Base-by-base conservation (phyloP, 441 rosid species). In the Melastoma candidum region DNA sequence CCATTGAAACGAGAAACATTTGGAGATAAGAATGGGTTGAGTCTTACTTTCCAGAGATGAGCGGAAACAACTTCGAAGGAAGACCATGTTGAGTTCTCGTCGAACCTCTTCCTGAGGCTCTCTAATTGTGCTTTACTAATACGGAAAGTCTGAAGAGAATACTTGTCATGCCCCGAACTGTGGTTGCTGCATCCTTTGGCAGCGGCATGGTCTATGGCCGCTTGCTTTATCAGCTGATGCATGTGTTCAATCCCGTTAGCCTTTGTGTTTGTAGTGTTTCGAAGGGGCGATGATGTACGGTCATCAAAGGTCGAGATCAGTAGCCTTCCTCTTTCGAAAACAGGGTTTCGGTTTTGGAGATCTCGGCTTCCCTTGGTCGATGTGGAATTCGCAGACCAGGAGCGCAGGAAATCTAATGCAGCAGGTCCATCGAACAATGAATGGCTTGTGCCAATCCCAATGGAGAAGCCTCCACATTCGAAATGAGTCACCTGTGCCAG, bases 371-470 rank as follows among this genome's bases (percentile, higher is more conserved):
- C 56, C 60, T 68, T 65, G 36, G 12, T 60, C n/a, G 60, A 47
- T 26, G 74, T 68, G 53, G 78, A 73, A 45, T 75, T 74, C 10
- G 68, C 67, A 58, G 80, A 79, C 89, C 84, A 78, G 59, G 81
- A 74, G 13, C 52, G 52, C 36, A 78, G 73, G 60, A 80, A 79
- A 32, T 78, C 62, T 45, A 72, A 78, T 41, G 77, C 70, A 9
- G 86, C 76, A 58, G 75, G 78, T 68, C 89, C 84, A 58, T 82
- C 93, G 64, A 76, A 79, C 46, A 84, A 61, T 0, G 83, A 79
- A 60, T 84, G 86, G 74, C 78, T 76, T 11, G 77, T 64, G 48
- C 89, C 94, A 11, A 78, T 63, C 2, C 89, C 81, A 39, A 80
- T 65, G 7, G 88, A 77, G 54, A 70, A 81, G 5, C 88, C 77